Evolutionary conservation across 805 yeast species (phyloP), one percentile per base, ranked within the genome.

Genomic region (Metschnikowia noctiluminum): DNA sequence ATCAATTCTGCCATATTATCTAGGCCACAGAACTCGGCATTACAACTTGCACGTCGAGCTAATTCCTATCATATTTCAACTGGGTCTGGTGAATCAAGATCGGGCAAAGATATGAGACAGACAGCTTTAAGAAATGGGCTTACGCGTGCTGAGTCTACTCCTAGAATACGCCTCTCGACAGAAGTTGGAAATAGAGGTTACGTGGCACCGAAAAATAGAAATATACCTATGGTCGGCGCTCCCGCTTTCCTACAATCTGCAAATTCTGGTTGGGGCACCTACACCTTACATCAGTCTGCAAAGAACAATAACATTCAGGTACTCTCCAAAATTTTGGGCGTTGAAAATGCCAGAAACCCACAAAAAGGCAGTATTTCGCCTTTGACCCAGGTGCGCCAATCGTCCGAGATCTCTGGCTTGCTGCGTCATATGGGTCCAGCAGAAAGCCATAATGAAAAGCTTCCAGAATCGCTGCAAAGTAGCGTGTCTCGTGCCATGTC

Each of bases 171-270:
- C 9, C 9, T 27, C 15, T 12, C 16, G 13, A 34, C 9, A 3
- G 28, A 8, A 6, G 21, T 15, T 28, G 16, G 30, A 32, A 14
- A 35, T 3, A 28, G 31, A 2, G 14, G 38, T 10, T 34, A 28
- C 27, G 9, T 37, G 31, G 30, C 37, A 13, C 28, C 45, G 6
- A 46, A 39, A 35, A 44, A 46, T 40, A 53, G 51, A 42, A 53
- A 51, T 28, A 53, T 53, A 14, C 50, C 55, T 30, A 53, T 53
- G 57, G 43, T 45, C 27, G 45, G 35, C 28, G 38, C 46, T 3
- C 38, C 48, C 21, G 30, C 28, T 15, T n/a, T 40, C 14, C 32
- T 41, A 7, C 40, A 42, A 31, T 21, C 14, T 7, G 45, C 41
- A 6, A 40, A 40, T 10, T 13, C 21, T 37, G 42, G 42, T 10